Conservation (phyloP, 768 basidiomycete species). For the Galerina marginata region DNA sequence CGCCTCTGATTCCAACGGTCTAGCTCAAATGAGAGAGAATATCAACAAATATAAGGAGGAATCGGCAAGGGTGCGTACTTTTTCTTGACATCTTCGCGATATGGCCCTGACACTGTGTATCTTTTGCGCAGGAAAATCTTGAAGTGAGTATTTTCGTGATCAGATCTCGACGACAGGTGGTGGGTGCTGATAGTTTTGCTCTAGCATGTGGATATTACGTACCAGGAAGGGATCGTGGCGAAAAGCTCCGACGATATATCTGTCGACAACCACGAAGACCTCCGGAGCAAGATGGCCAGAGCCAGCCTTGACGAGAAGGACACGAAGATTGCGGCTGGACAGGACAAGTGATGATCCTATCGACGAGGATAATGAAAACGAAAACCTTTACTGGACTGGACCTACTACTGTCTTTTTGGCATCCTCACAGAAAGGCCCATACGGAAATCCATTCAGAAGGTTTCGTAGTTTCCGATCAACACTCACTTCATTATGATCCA, state of each 20-base stretch:
- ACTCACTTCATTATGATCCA: too few relatives aligned
- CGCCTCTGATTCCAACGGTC: constrained; percentile 40
- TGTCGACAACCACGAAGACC: constrained; percentile 26
- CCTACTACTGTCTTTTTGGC: not conserved
- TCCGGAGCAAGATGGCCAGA: constrained; percentile 35
- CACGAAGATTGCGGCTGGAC: not conserved
- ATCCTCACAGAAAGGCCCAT: too few relatives aligned
- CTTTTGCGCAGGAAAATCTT: constrained; percentile 23
- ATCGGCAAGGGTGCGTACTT: constrained; percentile 57
- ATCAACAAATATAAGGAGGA: constrained; percentile 79
- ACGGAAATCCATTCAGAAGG: too few relatives aligned
- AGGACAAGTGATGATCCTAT: not conserved
- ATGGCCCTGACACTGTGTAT: not conserved
- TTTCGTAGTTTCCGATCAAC: too few relatives aligned
- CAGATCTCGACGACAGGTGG: not conserved
- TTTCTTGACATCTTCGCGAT: not conserved
- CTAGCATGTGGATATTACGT: constrained; percentile 47
- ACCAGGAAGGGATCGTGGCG: constrained; percentile 43
- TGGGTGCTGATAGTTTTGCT: constrained; percentile 29
- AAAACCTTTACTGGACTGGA: not conserved
- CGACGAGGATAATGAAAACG: not conserved
- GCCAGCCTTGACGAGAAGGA: constrained; percentile 26
- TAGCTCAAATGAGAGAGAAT: constrained; percentile 59
- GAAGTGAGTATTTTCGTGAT: constrained; percentile 18
- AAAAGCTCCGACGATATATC: constrained; percentile 32